Percentiles rank a stretch among this genome's conserved stretches.
Evolutionary conservation across 1,284 basidiomycete species (phyloP).

Genomic region (Pseudozyma hubeiensis): DNA sequence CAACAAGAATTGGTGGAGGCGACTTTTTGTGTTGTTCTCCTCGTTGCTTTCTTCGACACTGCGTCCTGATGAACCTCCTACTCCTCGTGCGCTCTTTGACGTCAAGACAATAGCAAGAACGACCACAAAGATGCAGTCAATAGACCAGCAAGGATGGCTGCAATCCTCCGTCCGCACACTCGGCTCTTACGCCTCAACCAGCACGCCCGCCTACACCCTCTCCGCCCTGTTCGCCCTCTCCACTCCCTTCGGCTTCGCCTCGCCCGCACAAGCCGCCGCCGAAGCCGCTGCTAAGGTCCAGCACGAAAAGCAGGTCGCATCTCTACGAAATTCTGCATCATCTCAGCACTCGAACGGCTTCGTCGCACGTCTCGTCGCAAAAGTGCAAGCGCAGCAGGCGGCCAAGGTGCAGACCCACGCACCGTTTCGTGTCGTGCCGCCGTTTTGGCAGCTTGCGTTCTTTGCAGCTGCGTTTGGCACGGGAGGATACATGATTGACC

Average conservation of each 20-base stretch:
- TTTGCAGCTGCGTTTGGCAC: slow-evolving; percentile 55
- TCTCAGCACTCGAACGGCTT: slow-evolving; percentile 17
- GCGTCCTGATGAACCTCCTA: too few relatives aligned
- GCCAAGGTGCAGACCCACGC: slow-evolving; percentile 14
- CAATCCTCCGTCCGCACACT: slow-evolving; percentile 24
- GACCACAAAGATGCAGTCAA: background rate
- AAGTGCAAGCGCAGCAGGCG: slow-evolving; percentile 17
- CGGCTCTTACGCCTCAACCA: slow-evolving; percentile 36
- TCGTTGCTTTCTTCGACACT: too few relatives aligned
- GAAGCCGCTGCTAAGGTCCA: slow-evolving; percentile 33
- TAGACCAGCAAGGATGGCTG: slow-evolving; percentile 17
- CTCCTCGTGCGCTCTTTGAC: too few relatives aligned
- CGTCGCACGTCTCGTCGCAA: slow-evolving; percentile 36
- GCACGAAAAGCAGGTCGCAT: slow-evolving; percentile 30
- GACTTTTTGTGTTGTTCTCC: too few relatives aligned
- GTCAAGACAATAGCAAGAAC: too few relatives aligned
- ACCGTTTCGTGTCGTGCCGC: slow-evolving; percentile 45
- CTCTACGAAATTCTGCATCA: slow-evolving; percentile 10
- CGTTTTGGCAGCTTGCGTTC: slow-evolving; percentile 62
- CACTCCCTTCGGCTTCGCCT: slow-evolving; percentile 55
- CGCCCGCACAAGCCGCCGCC: slow-evolving; percentile 41
- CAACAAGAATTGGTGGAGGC: too few relatives aligned
- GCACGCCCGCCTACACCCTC: slow-evolving; percentile 50
- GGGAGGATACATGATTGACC: slow-evolving; percentile 65
- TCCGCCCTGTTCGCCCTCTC: slow-evolving; percentile 49